Conservation (phyloP, 139 green algal species). For the Haematococcus lacustris region DNA sequence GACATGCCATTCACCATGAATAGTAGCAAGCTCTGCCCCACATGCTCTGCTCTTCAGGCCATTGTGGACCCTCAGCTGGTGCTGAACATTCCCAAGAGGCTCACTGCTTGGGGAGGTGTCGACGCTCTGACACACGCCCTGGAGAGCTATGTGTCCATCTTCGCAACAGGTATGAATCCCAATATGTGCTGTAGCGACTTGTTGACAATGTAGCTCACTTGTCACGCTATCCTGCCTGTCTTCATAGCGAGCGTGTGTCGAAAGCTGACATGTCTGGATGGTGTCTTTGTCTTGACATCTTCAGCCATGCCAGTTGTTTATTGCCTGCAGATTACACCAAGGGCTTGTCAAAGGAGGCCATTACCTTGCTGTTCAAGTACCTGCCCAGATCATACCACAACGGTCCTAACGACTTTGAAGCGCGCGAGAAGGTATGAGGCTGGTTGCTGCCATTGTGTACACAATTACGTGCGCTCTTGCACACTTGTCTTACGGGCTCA, state of each 20-base stretch:
- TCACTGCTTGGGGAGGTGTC: conserved; percentile 60
- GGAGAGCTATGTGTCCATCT: conserved; percentile 60
- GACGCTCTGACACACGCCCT: conserved; percentile 61
- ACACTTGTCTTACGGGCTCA: too few species aligned
- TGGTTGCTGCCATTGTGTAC: too few species aligned
- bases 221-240: too few species aligned
- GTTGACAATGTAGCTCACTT: too few species aligned
- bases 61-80: conserved; percentile 44
- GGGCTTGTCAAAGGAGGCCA: conserved; percentile 48
- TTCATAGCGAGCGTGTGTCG: too few species aligned
- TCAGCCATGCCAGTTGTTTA: background rate
- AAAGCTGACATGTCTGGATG: too few species aligned
- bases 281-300: too few species aligned
- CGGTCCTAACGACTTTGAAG: conserved; percentile 42
- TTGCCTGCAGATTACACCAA: conserved; percentile 48
- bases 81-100: conserved; percentile 48
- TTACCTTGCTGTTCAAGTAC: conserved; percentile 53
- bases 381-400: conserved; percentile 41
- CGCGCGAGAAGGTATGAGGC: conserved; percentile 48
- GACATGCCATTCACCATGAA: conserved; percentile 30
- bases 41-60: conserved; percentile 8
- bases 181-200: too few species aligned
- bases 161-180: conserved; percentile 48
- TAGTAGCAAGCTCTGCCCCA: conserved; percentile 35
- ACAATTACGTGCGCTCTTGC: too few species aligned